Base-by-base conservation (phyloP, 2,329 filamentous ascomycete genomes). In the Atkinsonella hypoxylon region DNA sequence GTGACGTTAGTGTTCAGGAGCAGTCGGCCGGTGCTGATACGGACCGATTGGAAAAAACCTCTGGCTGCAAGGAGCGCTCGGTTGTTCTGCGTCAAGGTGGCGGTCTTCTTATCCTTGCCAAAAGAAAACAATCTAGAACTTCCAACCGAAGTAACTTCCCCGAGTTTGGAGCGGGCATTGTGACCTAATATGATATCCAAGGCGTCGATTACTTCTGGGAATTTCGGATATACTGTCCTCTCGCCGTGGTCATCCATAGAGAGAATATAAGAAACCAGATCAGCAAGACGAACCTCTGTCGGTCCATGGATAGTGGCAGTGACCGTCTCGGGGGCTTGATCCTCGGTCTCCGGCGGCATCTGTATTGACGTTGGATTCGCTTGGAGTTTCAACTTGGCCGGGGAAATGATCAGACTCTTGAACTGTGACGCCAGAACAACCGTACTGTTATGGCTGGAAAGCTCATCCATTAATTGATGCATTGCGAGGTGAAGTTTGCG, bases 1-100 rank as follows among this genome's bases (percentile, higher is more conserved):
- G 74, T 73, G 10, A 78, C 72, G 51, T 81, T 80, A 45, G 69
- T 67, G 53, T 81, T 81, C 26, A 81, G 62, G 0, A 81, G 67
- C 1, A 81, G 57, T 0, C 75, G 67, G 2, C 75, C 76, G 0
- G 77, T 81, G 0, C 72, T 72, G 0, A 76, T 65, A 6, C 77
- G 74, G 2, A 73, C 68, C 32, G 76, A 79, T 57, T 78, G 74
- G 51, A 79, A 79, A 56, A 75, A 79, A 1, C 78, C 78, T 15
- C 77, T 71, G 1, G 74, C 63, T 31, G 75, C 69, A 8, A 65
- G 43, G 18, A 75, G 64, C 8, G 64, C 57, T 11, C 62, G 63
- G 0, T 57, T 58, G 0, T 64, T 61, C 5, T 50, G 40, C 6
- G 58, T 58, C 4, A 74, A 56, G 0, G 59, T 49, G 0, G 51